phyloP scores from a whole-genome alignment of 805 yeast species.

The Spathaspora sp. region DNA sequence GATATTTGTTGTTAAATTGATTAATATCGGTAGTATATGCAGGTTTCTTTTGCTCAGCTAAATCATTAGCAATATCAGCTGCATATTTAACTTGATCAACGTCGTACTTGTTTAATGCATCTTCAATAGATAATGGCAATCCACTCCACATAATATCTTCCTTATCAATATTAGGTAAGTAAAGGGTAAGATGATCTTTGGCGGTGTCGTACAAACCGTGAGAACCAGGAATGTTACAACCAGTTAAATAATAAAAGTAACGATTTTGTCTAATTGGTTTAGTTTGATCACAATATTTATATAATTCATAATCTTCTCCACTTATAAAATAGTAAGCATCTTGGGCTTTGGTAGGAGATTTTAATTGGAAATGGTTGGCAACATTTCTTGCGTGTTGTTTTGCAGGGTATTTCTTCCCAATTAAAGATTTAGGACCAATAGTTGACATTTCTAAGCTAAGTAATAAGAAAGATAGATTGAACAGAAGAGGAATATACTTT shows the following conservation, averaged over 20 bases:
- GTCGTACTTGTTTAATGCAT: constrained; percentile 65
- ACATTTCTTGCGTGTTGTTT: constrained; percentile 67
- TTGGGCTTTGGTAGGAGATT: constrained; percentile 18
- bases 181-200: constrained; percentile 59
- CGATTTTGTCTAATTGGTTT: constrained; percentile 84
- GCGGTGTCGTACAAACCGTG: constrained; percentile 57
- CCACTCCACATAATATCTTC: constrained; percentile 99
- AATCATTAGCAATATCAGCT: constrained; percentile 39
- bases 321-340: constrained; percentile 48
- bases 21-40: constrained; percentile 57
- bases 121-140: constrained; percentile 63
- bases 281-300: constrained; percentile 76
- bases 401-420: constrained; percentile 71
- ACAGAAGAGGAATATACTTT: not conserved
- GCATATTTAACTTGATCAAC: constrained; percentile 77
- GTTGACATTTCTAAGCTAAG: constrained; percentile 28
- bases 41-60: constrained; percentile 22
- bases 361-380: constrained; percentile 31
- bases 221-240: constrained; percentile 77
- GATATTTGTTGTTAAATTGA: constrained; percentile 36
- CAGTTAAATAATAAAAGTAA: constrained; percentile 83
- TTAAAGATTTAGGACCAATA: constrained; percentile 10
- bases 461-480: not conserved
- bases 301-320: constrained; percentile 55
- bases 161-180: constrained; percentile 76